Conservation (phyloP, 148 eudicot species). For the Beta vulgaris region DNA sequence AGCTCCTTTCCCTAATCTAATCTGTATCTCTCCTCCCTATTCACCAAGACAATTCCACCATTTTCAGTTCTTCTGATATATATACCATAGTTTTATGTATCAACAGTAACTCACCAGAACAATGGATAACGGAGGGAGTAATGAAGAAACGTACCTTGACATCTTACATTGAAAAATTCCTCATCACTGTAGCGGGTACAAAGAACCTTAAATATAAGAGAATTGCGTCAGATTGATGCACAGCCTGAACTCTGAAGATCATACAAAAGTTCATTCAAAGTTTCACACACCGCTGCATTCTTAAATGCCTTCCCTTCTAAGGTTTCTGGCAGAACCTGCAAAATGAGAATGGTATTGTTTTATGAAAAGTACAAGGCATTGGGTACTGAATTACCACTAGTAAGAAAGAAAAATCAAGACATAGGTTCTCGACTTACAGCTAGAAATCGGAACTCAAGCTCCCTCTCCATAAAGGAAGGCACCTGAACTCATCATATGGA, state of each 20-base stretch:
- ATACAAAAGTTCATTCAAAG: slow-evolving; percentile 1
- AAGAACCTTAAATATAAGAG: slow-evolving; percentile 63
- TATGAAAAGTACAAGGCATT: neutral
- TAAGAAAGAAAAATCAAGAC: neutral
- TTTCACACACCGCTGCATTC: slow-evolving; percentile 62
- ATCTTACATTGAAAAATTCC: slow-evolving; percentile 70
- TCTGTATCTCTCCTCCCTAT: too few species aligned
- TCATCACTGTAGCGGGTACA: slow-evolving; percentile 85
- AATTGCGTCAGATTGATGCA: too few species aligned
- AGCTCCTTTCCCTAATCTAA: too few species aligned
- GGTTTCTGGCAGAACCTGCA: slow-evolving; percentile 80
- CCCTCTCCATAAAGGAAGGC: slow-evolving; percentile 78
- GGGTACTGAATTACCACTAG: neutral
- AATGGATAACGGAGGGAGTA: neutral
- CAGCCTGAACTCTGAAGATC: too few species aligned
- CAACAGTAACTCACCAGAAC: too few species aligned
- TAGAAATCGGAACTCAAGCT: slow-evolving; percentile 86
- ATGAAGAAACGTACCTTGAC: slow-evolving; percentile 54
- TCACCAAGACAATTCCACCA: too few species aligned
- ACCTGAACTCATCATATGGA: slow-evolving; percentile 49
- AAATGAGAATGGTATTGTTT: neutral
- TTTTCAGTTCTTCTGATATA: too few species aligned
- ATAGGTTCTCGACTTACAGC: slow-evolving; percentile 56
- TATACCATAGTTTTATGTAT: too few species aligned
- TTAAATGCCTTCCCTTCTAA: slow-evolving; percentile 53